Evolutionary conservation across 148 eudicot genomes (phyloP).

Genomic region (Fallopia convolvulus): DNA sequence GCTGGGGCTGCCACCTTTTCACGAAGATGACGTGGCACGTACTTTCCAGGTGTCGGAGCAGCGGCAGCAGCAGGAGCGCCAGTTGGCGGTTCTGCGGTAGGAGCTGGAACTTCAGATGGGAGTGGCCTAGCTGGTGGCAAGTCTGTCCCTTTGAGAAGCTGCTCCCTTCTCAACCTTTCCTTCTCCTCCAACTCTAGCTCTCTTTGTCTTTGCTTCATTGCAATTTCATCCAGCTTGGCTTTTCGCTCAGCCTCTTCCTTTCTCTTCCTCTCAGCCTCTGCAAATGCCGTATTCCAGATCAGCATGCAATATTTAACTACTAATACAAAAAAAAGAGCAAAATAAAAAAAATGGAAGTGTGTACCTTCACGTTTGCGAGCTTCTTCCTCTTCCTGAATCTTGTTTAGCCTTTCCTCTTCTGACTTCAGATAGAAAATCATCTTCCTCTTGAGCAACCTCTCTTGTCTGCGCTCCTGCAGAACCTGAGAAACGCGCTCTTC

Average conservation of each 20-base stretch:
- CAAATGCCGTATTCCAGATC: not conserved
- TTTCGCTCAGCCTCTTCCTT: conserved; percentile 62
- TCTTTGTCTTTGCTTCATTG: conserved; percentile 78
- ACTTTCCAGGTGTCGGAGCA: conserved; percentile 43
- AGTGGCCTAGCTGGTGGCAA: conserved; percentile 17
- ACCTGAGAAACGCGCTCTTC: conserved; percentile 42
- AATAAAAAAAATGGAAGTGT: not conserved
- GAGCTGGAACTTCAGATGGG: conserved; percentile 26
- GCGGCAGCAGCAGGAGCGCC: conserved; percentile 24
- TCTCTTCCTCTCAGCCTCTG: conserved; percentile 16
- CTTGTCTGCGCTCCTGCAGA: conserved; percentile 47
- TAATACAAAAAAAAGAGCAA: not conserved
- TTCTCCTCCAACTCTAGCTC: conserved; percentile 83
- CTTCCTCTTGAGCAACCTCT: conserved; percentile 60
- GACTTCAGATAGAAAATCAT: conserved; percentile 50
- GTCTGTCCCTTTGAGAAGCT: conserved; percentile 30
- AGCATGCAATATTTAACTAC: not conserved
- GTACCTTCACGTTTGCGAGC: conserved; percentile 75
- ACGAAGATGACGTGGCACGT: conserved; percentile 48
- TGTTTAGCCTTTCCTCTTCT: conserved; percentile 66
- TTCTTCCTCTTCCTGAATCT: conserved; percentile 67
- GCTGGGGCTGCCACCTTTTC: conserved; percentile 16
- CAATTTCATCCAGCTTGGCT: conserved; percentile 80
- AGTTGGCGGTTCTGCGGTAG: conserved; percentile 16
- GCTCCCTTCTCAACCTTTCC: conserved; percentile 44